These are phyloP conservation scores for Spergularia azorica DNA, from an alignment of 179 eudicot species.

Conservation along the genomic window DNA sequence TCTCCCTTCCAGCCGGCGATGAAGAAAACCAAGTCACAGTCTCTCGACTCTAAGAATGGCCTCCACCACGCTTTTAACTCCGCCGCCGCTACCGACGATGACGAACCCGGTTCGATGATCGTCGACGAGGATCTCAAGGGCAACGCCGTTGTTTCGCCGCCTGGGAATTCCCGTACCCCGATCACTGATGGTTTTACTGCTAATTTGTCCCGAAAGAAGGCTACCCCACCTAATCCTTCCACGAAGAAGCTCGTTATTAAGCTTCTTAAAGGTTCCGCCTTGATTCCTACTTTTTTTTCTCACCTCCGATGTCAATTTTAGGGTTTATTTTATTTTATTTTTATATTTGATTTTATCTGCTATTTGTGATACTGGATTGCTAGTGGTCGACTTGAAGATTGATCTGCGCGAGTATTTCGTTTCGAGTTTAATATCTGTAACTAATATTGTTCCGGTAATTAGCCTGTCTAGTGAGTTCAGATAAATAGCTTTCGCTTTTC, in stretches of 20 bases:
- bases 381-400: not conserved
- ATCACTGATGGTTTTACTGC: constrained; percentile 41
- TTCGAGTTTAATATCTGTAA: not conserved
- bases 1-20: constrained; percentile 44
- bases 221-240: constrained; percentile 81
- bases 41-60: constrained; percentile 54
- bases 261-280: constrained; percentile 67
- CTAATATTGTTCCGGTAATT: not conserved
- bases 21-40: constrained; percentile 84
- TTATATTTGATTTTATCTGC: not conserved
- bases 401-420: not conserved
- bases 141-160: constrained; percentile 14
- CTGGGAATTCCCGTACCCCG: constrained; percentile 14
- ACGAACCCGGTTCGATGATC: constrained; percentile 40
- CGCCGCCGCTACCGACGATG: constrained; percentile 21
- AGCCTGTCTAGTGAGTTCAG: not conserved
- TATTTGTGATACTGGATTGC: not conserved
- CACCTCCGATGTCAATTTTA: not conserved
- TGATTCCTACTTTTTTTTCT: not conserved
- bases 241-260: constrained; percentile 82
- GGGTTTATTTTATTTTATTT: constrained; percentile 16
- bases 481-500: not conserved
- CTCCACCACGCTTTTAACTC: constrained; percentile 38
- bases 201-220: constrained; percentile 86
- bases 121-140: constrained; percentile 57